Base-by-base conservation (phyloP, 371 early-diverging fungal genomes). In the Zancudomyces culisetae region DNA sequence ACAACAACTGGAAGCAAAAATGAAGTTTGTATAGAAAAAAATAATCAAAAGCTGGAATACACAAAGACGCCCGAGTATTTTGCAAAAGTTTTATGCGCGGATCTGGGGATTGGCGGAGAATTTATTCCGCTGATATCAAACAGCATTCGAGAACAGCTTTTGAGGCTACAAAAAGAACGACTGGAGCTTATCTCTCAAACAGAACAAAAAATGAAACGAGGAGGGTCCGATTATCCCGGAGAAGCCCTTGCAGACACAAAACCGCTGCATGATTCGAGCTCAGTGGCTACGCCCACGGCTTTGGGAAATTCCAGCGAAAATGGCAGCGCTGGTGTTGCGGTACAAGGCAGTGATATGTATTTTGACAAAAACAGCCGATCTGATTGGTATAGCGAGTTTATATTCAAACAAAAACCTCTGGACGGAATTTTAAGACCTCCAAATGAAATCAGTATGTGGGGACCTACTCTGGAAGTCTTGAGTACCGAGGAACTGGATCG, bases 31-130 rank as follows among this genome's bases (percentile, higher is more conserved):
- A n/a, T 26, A 4, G 12, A 47, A 35, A 35, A 35, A 15, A 35
- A 10, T 6, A 35, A 35, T 35, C 35, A 35, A 35, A 35, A 15
- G 6, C 52, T 64, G 1, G 66, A 64, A 45, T 65, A 72, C 2
- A 75, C 75, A 21, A 55, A 74, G n/a, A 74, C 76, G 10, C 96
- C 96, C 0, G 92, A 90, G 62, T 78, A 79, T 24, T 93, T 92
- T 64, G 81, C 90, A 23, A 68, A 71, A 19, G 76, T 72, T 24
- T 66, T 91, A 51, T 78, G 81, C 3, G 70, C 82, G 13, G 96
- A 95, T 51, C 61, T 91, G 15, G 92, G 91, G 1, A 64, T 95
- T 4, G 91, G 88, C 3, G 90, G 91, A 2, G 93, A 93, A 59
- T 93, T 87, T 62, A 78, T 83, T 1, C 64, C 85, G 0, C 71